phyloP scores from a whole-genome alignment of 176 grass and related monocot species.

The Zizania latifolia region DNA sequence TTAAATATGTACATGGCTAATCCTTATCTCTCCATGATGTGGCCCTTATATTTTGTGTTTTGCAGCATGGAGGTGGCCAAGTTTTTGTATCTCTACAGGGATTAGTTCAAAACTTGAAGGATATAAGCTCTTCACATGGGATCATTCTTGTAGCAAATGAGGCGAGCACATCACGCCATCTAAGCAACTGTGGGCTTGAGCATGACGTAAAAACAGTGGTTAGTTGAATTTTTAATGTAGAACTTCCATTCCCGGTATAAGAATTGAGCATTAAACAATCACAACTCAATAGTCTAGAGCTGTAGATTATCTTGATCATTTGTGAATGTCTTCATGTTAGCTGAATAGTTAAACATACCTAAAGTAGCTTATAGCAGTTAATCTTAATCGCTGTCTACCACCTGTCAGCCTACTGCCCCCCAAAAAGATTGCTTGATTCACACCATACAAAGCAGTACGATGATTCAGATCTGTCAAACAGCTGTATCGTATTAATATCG shows the following conservation, averaged over 20 bases:
- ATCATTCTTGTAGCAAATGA: conserved; percentile 73
- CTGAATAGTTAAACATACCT: not conserved
- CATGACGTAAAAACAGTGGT: conserved; percentile 68
- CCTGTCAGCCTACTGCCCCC: too few species aligned
- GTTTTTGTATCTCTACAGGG: conserved; percentile 78
- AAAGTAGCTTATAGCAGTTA: not conserved
- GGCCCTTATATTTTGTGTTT: conserved; percentile 19
- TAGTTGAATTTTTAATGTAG: conserved; percentile 30
- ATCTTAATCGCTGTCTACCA: not conserved
- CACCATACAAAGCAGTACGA: conserved; percentile 35
- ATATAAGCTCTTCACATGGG: conserved; percentile 36
- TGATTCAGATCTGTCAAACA: not conserved
- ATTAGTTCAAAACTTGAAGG: conserved; percentile 66
- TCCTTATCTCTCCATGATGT: not conserved
- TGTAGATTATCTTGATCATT: not conserved
- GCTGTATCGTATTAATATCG: too few species aligned
- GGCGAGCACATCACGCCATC: conserved; percentile 65
- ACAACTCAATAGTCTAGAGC: not conserved
- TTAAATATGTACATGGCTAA: not conserved
- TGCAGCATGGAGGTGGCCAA: conserved; percentile 85
- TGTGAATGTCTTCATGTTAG: not conserved
- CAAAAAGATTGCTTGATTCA: not conserved
- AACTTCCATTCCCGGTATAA: not conserved
- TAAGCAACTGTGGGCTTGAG: conserved; percentile 61
- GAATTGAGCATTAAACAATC: not conserved